Base-by-base conservation (phyloP, 495 filamentous ascomycete genomes). In the Penicillium angulare region DNA sequence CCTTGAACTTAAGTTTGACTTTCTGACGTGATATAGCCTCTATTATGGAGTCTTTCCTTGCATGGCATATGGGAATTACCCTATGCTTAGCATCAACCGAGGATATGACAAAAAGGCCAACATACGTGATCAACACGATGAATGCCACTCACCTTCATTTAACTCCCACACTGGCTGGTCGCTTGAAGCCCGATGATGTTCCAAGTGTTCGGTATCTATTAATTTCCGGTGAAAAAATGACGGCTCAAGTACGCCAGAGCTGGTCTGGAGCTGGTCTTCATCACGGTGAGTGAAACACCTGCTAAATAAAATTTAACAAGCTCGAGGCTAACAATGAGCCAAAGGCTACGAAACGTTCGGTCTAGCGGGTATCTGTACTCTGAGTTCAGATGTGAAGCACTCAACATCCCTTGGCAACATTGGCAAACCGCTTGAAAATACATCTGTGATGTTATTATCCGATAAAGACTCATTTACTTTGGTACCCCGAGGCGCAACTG, bases 31-130 rank as follows among this genome's bases (percentile, higher is more conserved):
- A 7, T 21, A 9, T 41, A 75, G 83, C 89, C 15, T 89, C 86
- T 1, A 85, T 92, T 1, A 89, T 90, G 54, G 89, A 91, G 53
- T 85, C 90, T 13, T 89, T 92, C 57, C 90, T 87, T 50, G 66
- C 88, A 8, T 91, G 86, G 88, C 76, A 76, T 18, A 74, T 74
- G 27, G 86, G 86, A n/a, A 84, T 89, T 67, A 83, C 81, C 50
- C 71, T 92, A 18, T 91, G 85, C 59, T 81, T 86, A 5, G 82
- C 78, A 8, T 76, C 77, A 4, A 86, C 86, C 41, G 82, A 88
- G 50, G 68, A 74, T 5, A 61, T 91, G 1, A 84, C 86, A 44
- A 70, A 69, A n/a, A 79, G 89, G 53, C 67, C 90, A 2, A 83
- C 85, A 60, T 56, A 60, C 2, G 63, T 79, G 1, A 82, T 92